Base-by-base conservation (phyloP, 495 filamentous ascomycete species). In the Glonium stellatum region DNA sequence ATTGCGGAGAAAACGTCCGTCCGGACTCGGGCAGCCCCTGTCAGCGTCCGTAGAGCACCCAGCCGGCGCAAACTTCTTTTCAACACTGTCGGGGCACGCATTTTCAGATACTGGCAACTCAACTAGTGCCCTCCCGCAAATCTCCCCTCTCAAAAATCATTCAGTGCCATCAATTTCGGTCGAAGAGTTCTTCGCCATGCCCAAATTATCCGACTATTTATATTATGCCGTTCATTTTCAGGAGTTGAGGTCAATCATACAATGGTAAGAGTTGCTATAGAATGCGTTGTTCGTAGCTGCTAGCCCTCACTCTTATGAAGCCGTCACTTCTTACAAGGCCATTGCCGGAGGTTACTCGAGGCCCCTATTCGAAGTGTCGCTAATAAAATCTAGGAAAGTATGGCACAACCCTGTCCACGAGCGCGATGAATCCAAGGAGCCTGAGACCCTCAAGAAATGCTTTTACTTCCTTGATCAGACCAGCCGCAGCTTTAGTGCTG, bases 341-440 rank as follows among this genome's bases (percentile, higher is more conserved):
- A 15, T 48, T n/a, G 44, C 15, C 31, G 19, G 52, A 37, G 47
- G 18, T 50, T 54, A 48, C 6, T 23, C 11, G 10, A 39, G 31
- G 42, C 42, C 34, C 50, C 44, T 34, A 5, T 22, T 15, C 56
- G 41, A 44, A 53, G 11, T 19, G 21, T 4, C 19, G 51, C 36
- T 41, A 11, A 52, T 27, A 23, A 49, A 60, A 36, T n/a, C 27
- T 71, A 97, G 92, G 92, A 95, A 92, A 79, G 78, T 92, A 64
- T 97, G 91, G 91, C 93, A 97, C 76, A 87, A 91, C 62, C 86
- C 95, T 0, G 88, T 93, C 25, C 89, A 98, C 75, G 84, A 83
- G 71, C 89, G 95, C 47, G 80, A 95, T 65, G 75, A 79, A 59
- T 77, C 78, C 57, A 86, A 90, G 60, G 95, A 97, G 70, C 76